Percentiles rank a stretch among this genome's conserved stretches.
These are phyloP conservation scores for Claviceps sorghi DNA, from an alignment of 2,329 filamentous ascomycete genomes.

Conservation along the genomic window DNA sequence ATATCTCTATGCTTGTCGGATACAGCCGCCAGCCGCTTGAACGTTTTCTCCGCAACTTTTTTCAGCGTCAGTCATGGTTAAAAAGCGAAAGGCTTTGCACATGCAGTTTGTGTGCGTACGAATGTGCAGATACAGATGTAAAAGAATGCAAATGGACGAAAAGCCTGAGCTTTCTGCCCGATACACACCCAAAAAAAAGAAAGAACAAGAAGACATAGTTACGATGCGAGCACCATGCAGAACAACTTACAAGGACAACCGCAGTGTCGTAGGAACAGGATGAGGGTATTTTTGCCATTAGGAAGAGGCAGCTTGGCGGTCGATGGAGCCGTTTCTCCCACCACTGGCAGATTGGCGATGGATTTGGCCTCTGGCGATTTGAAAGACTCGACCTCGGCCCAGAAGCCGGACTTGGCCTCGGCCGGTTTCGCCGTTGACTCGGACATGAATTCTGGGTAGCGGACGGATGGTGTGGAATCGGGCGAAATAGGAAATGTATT, in stretches of 20 bases:
- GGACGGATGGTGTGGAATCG: not conserved
- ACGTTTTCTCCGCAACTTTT: conserved; percentile 60
- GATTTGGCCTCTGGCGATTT: conserved; percentile 27
- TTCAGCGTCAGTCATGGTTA: not conserved
- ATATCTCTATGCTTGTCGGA: conserved; percentile 35
- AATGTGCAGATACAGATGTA: too few species aligned
- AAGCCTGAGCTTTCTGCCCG: too few species aligned
- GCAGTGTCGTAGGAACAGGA: conserved; percentile 59
- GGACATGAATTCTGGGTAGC: not conserved
- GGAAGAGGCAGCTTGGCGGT: conserved; percentile 38
- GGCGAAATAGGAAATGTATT: too few species aligned
- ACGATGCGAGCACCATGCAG: not conserved
- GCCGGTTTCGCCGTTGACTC: not conserved
- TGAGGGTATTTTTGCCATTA: conserved; percentile 39
- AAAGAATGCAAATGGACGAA: too few species aligned
- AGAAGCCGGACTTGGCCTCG: conserved; percentile 12
- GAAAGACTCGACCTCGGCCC: conserved; percentile 26
- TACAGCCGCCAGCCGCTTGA: conserved; percentile 36
- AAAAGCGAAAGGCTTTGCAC: too few species aligned
- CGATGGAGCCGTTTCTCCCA: conserved; percentile 42
- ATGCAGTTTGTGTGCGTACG: too few species aligned
- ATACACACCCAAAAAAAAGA: not conserved
- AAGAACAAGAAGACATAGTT: not conserved
- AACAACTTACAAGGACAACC: conserved; percentile 52
- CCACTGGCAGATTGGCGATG: conserved; percentile 31